Evolutionary conservation across 495 filamentous ascomycete genomes (phyloP).

Genomic region (Daldinia childiae): DNA sequence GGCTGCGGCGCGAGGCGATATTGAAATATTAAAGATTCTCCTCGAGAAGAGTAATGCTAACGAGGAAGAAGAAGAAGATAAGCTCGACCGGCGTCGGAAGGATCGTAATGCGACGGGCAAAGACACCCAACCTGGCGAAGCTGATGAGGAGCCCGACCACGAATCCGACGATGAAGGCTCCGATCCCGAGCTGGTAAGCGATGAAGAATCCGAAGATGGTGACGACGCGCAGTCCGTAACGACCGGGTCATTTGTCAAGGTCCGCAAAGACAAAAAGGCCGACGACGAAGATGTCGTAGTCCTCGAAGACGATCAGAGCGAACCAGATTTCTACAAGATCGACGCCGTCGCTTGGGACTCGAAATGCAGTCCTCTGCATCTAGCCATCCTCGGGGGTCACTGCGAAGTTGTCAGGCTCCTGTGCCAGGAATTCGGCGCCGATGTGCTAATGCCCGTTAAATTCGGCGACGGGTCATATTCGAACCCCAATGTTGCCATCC

Average conservation of each 20-base stretch:
- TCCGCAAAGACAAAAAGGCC: conserved; percentile 55
- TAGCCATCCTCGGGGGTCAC: conserved; percentile 78
- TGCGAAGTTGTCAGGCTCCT: conserved; percentile 71
- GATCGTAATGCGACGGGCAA: conserved; percentile 27
- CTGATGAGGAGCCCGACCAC: conserved; percentile 34
- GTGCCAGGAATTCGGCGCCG: conserved; percentile 77
- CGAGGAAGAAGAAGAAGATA: conserved; percentile 70
- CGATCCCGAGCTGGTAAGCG: conserved; percentile 52
- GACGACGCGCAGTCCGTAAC: conserved; percentile 58
- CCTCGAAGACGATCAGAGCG: conserved; percentile 66
- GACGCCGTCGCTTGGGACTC: conserved; percentile 80
- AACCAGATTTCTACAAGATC: conserved; percentile 81
- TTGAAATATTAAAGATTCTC: conserved; percentile 74
- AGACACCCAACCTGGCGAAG: conserved; percentile 5
- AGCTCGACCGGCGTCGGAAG: conserved; percentile 59
- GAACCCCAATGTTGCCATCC: conserved; percentile 64
- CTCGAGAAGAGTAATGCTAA: conserved; percentile 75
- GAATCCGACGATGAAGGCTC: conserved; percentile 47
- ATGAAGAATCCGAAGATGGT: conserved; percentile 48
- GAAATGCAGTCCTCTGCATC: conserved; percentile 73
- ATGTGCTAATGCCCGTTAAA: conserved; percentile 76
- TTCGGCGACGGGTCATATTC: conserved; percentile 51
- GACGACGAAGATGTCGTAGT: conserved; percentile 45
- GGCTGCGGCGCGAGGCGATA: conserved; percentile 72
- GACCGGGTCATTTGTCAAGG: conserved; percentile 74